Evolutionary conservation across 202 grass and related monocot species (phyloP).

Genomic region (Alloteropsis angusta): DNA sequence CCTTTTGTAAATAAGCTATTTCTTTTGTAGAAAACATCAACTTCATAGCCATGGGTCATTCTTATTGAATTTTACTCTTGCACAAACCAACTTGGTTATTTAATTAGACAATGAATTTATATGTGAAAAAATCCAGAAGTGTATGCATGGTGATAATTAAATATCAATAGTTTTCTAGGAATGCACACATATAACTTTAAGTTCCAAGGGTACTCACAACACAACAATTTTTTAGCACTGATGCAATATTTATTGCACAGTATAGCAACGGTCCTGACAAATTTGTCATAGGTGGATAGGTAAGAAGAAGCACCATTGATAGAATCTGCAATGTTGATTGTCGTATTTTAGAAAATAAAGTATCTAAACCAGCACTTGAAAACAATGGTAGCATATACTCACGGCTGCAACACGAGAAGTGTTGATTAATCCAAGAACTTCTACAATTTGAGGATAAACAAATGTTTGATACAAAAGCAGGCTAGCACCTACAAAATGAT

Average conservation of each 20-base stretch:
- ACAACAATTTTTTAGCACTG: constrained; percentile 39
- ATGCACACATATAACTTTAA: neutral
- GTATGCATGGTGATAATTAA: no score
- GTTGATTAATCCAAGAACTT: constrained; percentile 36
- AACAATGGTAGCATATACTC: neutral
- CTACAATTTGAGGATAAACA: constrained; percentile 36
- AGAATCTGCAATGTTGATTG: constrained; percentile 28
- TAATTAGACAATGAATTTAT: no score
- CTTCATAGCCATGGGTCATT: no score
- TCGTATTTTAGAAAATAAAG: neutral
- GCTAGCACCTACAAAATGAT: constrained; percentile 31
- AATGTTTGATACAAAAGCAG: constrained; percentile 54
- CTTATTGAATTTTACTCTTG: no score
- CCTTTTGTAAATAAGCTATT: neutral
- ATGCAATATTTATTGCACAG: constrained; percentile 40
- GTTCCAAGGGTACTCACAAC: constrained; percentile 27
- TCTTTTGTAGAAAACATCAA: neutral
- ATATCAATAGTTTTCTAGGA: neutral
- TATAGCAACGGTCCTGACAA: constrained; percentile 37
- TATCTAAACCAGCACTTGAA: neutral
- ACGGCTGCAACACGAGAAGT: constrained; percentile 30
- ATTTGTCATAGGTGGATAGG: constrained; percentile 52
- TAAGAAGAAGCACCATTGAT: constrained; percentile 37
- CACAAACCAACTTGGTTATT: no score
- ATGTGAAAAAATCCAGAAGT: no score